Evolutionary conservation across 495 filamentous ascomycete species (phyloP).

Genomic region (Penicillium taxi): DNA sequence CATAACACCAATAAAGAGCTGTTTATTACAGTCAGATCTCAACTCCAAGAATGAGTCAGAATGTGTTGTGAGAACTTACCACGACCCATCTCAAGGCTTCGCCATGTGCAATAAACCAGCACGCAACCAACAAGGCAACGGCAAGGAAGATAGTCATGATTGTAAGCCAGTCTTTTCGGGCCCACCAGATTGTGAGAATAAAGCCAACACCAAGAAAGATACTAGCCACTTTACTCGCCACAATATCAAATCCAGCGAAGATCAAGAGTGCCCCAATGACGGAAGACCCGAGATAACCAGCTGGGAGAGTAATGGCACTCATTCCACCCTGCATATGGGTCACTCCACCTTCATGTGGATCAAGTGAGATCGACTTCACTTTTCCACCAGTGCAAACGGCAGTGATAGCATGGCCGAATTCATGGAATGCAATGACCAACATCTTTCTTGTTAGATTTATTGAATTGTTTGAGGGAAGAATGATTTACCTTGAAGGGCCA

Average conservation of each 20-base stretch:
- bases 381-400: conserved; percentile 63
- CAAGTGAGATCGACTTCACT: conserved; percentile 64
- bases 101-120: conserved; percentile 73
- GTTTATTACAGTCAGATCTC: neutral
- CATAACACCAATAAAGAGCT: conserved; percentile 77
- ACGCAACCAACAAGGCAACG: conserved; percentile 62
- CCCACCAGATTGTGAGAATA: conserved; percentile 72
- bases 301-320: conserved; percentile 63
- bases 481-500: conserved; percentile 76
- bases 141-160: conserved; percentile 59
- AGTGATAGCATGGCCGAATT: conserved; percentile 70
- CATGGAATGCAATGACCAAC: conserved; percentile 80
- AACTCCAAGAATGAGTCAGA: neutral
- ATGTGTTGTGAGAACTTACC: conserved; percentile 23
- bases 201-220: conserved; percentile 66
- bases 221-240: conserved; percentile 69
- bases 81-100: conserved; percentile 67
- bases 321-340: conserved; percentile 75
- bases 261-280: conserved; percentile 71
- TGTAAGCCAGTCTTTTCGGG: conserved; percentile 67
- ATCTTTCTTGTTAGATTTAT: conserved; percentile 41
- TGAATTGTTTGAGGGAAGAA: neutral
- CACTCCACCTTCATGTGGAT: conserved; percentile 64
- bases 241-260: conserved; percentile 73
- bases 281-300: conserved; percentile 67